Percentiles rank a stretch among this genome's conserved stretches.
phyloP scores from a whole-genome alignment of 202 grass and related monocot species.

The Cymbopogon flexuosus region DNA sequence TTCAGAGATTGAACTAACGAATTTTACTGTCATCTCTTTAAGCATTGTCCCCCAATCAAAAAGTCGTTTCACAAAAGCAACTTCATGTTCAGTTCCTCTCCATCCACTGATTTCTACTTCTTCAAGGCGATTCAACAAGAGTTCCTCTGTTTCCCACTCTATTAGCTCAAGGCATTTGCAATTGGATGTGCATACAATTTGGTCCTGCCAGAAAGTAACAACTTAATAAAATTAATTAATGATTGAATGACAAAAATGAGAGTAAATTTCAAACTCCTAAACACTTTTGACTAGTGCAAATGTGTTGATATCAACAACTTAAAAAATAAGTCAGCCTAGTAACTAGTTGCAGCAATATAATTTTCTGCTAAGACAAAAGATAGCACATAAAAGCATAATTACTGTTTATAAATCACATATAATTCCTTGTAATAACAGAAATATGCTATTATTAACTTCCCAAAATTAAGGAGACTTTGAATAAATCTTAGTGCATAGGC shows the following conservation, averaged over 20 bases:
- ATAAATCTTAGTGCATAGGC: no score
- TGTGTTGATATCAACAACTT: not conserved
- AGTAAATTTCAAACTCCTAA: not conserved
- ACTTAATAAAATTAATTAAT: not conserved
- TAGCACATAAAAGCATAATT: no score
- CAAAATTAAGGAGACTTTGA: no score
- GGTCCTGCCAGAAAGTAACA: not conserved
- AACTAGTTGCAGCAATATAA: no score
- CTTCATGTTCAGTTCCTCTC: not conserved
- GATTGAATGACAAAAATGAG: not conserved
- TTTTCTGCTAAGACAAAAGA: no score
- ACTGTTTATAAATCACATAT: no score
- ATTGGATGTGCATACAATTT: not conserved
- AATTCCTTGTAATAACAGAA: no score
- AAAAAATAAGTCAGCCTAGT: no score
- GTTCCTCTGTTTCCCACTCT: not conserved
- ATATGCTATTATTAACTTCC: no score
- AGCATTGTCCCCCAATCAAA: not conserved
- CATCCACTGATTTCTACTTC: not conserved
- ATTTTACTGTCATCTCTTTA: not conserved
- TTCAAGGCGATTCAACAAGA: not conserved
- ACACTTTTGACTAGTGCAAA: not conserved
- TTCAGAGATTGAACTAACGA: not conserved
- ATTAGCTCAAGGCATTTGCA: not conserved
- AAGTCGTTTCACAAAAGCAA: not conserved